Evolutionary conservation across 306 rosid genomes (phyloP), one percentile per base, ranked within the genome.

Genomic region (Quercus berberidifolia): DNA sequence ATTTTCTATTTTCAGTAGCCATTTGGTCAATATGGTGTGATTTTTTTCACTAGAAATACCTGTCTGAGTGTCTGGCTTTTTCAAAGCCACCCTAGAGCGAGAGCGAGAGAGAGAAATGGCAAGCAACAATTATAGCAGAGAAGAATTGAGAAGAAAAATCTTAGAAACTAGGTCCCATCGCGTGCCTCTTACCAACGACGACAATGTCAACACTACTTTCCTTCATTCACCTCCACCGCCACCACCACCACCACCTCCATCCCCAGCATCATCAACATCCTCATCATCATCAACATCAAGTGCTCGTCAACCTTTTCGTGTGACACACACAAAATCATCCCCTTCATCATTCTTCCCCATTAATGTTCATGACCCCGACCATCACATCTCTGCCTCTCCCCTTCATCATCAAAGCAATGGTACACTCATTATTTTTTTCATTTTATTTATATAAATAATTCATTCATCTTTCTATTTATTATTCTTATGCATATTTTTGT

Each of bases 161-260:
- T 54, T 67, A 19, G 91, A 88, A 70, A 83, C 88, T 68, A 96
- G 89, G 5, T 75, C 88, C 0, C 94, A 94, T 84, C 90, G 98
- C 3, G 76, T 94, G 91, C 93, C 94, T 23, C 72, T 88, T 11
- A 90, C 90, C 30, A 90, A 89, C 3, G 94, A 97, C 65, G 76
- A 97, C 65, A 76, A 83, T 31, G 76, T 92, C 73, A 75, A 38
- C 10, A 56, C 63, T 88, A 55, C 88, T 89, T 49, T 85, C 88
- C 85, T 0, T 72, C 88, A 2, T 2, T 75, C 88, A 0, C 82
- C 91, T 4, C 46, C 87, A 41, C 11, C 46, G 4, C n/a, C 68
- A 3, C 17, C 49, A 26, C 43, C 46, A 2, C 54, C 87, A 1
- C 74, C 88, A 2, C 80, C 86, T 11, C 79, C 89, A 3, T 77